Conservation (phyloP, 768 basidiomycete species). For the Punctularia strigosozonata region DNA sequence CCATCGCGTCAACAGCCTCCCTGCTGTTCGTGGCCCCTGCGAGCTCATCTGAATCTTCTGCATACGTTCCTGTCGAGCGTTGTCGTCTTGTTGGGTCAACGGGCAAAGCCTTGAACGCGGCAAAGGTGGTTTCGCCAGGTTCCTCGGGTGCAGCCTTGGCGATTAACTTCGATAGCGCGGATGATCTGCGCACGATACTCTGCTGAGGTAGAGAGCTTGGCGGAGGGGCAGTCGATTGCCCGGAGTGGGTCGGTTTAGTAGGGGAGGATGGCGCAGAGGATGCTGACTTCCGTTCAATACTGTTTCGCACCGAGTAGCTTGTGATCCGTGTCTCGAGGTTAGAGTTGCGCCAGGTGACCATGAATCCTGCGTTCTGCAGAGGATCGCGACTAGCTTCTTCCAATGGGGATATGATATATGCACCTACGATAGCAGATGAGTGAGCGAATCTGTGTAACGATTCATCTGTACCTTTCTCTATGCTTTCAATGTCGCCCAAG, state of each 20-base stretch:
- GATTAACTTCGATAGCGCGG: conserved; percentile 20
- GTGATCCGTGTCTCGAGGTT: conserved; percentile 66
- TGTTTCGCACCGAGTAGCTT: conserved; percentile 81
- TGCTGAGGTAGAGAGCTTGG: conserved; percentile 1
- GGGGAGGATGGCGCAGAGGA: conserved; percentile 5
- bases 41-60: conserved; percentile 51
- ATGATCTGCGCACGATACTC: conserved; percentile 5
- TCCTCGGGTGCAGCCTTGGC: conserved; percentile 24
- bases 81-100: conserved; percentile 47
- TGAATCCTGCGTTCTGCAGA: conserved; percentile 80
- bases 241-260: neutral
- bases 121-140: conserved; percentile 35
- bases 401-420: conserved; percentile 88
- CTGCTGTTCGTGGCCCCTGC: conserved; percentile 54
- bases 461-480: conserved; percentile 75
- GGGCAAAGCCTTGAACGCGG: conserved; percentile 72
- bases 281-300: conserved; percentile 29
- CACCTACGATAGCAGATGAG: conserved; percentile 35
- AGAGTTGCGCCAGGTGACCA: conserved; percentile 64
- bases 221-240: conserved; percentile 10
- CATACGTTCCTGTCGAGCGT: conserved; percentile 37
- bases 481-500: conserved; percentile 61
- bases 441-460: neutral
- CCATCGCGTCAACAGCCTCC: conserved; percentile 68
- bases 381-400: conserved; percentile 88